Evolutionary conservation across 2,329 filamentous ascomycete genomes (phyloP).

Genomic region (Fusarium siculi): DNA sequence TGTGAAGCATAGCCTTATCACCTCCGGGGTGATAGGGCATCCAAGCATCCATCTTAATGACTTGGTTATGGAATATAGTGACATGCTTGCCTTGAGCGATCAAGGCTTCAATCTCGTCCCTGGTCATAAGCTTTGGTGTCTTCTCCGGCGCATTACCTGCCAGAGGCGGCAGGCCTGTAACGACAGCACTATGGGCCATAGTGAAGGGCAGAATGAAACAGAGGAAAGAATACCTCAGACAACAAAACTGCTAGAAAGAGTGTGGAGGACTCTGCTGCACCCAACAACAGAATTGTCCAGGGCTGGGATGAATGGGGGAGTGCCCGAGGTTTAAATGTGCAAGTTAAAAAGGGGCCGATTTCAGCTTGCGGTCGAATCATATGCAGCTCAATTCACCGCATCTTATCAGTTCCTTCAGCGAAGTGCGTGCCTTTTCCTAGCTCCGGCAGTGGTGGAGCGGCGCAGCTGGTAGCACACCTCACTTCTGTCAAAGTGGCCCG

Average conservation of each 20-base stretch:
- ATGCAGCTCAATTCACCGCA: slow-evolving; percentile 40
- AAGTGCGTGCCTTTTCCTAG: slow-evolving; percentile 19
- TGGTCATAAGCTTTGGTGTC: slow-evolving; percentile 52
- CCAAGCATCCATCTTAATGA: slow-evolving; percentile 91
- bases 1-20: slow-evolving; percentile 88
- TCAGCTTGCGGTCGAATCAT: slow-evolving; percentile 15
- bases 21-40: slow-evolving; percentile 91
- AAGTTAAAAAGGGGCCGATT: slow-evolving; percentile 7
- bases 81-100: slow-evolving; percentile 85
- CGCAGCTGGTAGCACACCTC: neutral
- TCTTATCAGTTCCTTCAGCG: slow-evolving; percentile 12
- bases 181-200: slow-evolving; percentile 24
- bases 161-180: slow-evolving; percentile 39
- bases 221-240: neutral
- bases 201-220: neutral
- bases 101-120: slow-evolving; percentile 68
- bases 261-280: neutral
- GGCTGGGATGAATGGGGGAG: neutral
- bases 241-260: slow-evolving; percentile 4
- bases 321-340: neutral
- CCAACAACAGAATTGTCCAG: neutral
- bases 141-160: slow-evolving; percentile 26
- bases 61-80: slow-evolving; percentile 82
- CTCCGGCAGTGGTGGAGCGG: slow-evolving; percentile 19
- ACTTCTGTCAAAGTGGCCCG: slow-evolving; percentile 19